These are phyloP conservation scores for Pythium graminicola DNA, from an alignment of 352 stramenopile species.

Conservation along the genomic window DNA sequence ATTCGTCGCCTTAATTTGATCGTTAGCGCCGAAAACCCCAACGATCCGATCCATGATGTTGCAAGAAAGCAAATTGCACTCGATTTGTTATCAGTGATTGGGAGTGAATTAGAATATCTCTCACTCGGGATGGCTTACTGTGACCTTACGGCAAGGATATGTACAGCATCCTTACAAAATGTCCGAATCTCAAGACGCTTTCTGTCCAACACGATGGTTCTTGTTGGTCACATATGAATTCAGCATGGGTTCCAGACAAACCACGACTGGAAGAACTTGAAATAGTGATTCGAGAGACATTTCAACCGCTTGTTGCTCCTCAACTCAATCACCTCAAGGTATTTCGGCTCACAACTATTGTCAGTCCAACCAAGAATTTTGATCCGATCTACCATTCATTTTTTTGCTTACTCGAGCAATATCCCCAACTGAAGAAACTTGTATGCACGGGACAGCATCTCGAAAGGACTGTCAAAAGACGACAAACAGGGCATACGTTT, in stretches of 20 bases:
- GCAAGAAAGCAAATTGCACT: no score
- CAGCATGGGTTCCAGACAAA: background rate
- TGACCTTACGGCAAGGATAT: background rate
- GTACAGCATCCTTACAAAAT: background rate
- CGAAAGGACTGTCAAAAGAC: no score
- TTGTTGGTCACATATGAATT: background rate
- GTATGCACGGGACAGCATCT: no score
- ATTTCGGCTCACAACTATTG: background rate
- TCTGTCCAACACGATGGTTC: background rate
- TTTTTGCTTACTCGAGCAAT: background rate
- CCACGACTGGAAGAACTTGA: background rate
- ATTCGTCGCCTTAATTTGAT: background rate
- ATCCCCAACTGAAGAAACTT: background rate
- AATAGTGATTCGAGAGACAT: background rate
- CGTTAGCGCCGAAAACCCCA: background rate
- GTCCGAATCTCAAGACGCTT: background rate
- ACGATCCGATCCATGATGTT: background rate
- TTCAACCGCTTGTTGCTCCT: background rate
- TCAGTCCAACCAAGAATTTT: background rate
- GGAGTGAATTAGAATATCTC: background rate
- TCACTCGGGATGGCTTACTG: background rate
- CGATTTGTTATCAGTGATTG: background rate
- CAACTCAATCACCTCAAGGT: background rate
- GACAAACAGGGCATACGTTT: no score
- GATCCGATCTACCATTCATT: background rate